A percentile compares a stretch with the other conserved stretches of the same genome.
Evolutionary conservation across 2,329 filamentous ascomycete species (phyloP).

Genomic region (Monosporascus sp.): DNA sequence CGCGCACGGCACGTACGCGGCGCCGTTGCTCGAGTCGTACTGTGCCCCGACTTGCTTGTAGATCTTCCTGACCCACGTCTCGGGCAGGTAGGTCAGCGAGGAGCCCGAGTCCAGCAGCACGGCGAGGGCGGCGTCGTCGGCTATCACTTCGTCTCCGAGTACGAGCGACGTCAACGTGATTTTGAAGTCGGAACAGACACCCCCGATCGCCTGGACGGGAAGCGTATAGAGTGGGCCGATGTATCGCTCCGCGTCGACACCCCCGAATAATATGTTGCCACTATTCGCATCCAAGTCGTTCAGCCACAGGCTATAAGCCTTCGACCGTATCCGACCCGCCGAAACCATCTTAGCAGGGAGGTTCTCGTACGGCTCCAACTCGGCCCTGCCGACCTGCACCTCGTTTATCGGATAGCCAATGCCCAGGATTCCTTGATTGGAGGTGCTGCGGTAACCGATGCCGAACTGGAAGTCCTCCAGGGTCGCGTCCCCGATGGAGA

Average conservation of each 20-base stretch:
- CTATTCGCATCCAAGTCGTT: conserved; percentile 63
- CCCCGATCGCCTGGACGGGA: conserved; percentile 54
- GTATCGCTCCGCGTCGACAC: conserved; percentile 65
- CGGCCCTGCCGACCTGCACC: conserved; percentile 59
- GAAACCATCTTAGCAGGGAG: conserved; percentile 61
- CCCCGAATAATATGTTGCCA: conserved; percentile 70
- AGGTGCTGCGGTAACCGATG: conserved; percentile 60
- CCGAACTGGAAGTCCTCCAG: conserved; percentile 64
- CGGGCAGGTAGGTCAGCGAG: conserved; percentile 62
- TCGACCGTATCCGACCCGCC: conserved; percentile 57
- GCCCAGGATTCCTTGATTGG: conserved; percentile 71
- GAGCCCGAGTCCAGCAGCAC: conserved; percentile 70
- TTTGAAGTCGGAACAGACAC: conserved; percentile 57
- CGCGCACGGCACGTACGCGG: conserved; percentile 59
- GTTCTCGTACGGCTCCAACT: conserved; percentile 57
- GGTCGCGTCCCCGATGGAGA: conserved; percentile 52
- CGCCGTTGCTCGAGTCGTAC: conserved; percentile 47
- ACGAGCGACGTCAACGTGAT: conserved; percentile 61
- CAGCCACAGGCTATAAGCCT: conserved; percentile 70
- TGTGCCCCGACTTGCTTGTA: conserved; percentile 39
- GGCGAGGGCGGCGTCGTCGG: conserved; percentile 47
- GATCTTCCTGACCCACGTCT: conserved; percentile 39
- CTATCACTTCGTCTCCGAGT: conserved; percentile 38
- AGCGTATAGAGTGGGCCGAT: conserved; percentile 59
- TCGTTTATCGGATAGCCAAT: conserved; percentile 81